These are phyloP conservation scores for Ceratocystis alfenasii DNA, from an alignment of 2,329 filamentous ascomycete genomes.

Conservation along the genomic window DNA sequence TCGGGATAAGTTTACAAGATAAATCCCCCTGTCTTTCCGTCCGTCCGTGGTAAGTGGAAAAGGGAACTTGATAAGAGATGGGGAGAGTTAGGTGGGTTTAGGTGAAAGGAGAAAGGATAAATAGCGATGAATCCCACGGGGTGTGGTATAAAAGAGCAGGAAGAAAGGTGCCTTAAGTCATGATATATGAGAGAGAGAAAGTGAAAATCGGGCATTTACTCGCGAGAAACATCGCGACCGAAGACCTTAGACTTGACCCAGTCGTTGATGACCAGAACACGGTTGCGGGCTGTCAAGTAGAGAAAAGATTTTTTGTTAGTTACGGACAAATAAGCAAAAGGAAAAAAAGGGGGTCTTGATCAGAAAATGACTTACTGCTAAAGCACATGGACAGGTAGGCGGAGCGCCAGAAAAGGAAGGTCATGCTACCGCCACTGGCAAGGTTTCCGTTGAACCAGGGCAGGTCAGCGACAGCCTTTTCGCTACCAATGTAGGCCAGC, in stretches of 20 bases:
- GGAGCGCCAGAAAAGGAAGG: conserved; percentile 96
- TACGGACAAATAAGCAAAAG: neutral
- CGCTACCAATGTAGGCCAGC: conserved; percentile 93
- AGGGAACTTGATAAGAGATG: too few relatives aligned
- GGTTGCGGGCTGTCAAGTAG: conserved; percentile 61
- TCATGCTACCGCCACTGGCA: conserved; percentile 82
- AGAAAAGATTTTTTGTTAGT: neutral
- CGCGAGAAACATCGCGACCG: conserved; percentile 82
- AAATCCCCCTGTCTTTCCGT: neutral
- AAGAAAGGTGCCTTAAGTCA: neutral
- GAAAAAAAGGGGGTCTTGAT: neutral
- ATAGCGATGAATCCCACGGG: neutral
- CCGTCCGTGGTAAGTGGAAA: neutral
- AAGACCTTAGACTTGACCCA: conserved; percentile 97
- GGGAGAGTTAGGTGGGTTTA: too few relatives aligned
- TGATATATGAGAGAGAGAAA: neutral
- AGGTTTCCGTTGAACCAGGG: conserved; percentile 96
- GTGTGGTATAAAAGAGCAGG: neutral
- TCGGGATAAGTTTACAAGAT: conserved; percentile 8
- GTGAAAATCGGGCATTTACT: conserved; percentile 39
- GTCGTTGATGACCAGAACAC: conserved; percentile 81
- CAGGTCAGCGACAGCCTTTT: conserved; percentile 95
- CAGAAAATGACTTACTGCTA: conserved; percentile 61
- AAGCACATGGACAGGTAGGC: conserved; percentile 99
- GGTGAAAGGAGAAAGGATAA: neutral